These are phyloP conservation scores for Ceriops zippeliana DNA, from an alignment of 345 rosid species.

Conservation along the genomic window DNA sequence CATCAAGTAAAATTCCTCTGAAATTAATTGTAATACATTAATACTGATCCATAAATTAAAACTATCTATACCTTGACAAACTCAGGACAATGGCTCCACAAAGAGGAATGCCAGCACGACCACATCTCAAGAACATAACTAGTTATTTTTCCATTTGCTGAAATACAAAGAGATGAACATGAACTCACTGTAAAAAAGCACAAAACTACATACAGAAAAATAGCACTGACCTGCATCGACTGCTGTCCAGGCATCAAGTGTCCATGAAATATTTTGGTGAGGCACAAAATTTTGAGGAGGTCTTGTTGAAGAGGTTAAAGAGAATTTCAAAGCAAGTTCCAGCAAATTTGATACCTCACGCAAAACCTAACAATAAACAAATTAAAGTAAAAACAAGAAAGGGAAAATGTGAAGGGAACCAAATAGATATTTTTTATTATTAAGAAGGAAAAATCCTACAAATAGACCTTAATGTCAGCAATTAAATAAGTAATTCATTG, in stretches of 20 bases:
- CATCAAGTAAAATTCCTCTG: slow-evolving; percentile 20
- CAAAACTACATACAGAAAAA: neutral
- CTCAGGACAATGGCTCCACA: slow-evolving; percentile 58
- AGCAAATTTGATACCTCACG: slow-evolving; percentile 37
- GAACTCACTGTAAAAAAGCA: slow-evolving; percentile 12
- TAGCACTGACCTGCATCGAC: slow-evolving; percentile 44
- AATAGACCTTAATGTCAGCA: no score
- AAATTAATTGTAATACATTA: slow-evolving; percentile 3
- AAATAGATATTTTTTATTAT: neutral
- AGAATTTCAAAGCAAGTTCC: slow-evolving; percentile 50
- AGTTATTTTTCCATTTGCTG: slow-evolving; percentile 59
- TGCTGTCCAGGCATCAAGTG: slow-evolving; percentile 67
- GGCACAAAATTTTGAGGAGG: slow-evolving; percentile 78
- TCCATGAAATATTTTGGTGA: slow-evolving; percentile 76
- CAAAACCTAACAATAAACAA: slow-evolving; percentile 40
- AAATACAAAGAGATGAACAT: slow-evolving; percentile 18
- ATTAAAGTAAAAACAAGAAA: neutral
- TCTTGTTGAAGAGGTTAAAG: slow-evolving; percentile 54
- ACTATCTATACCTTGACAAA: slow-evolving; percentile 41
- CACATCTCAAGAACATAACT: slow-evolving; percentile 82
- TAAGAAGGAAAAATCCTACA: no score
- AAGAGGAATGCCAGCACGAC: slow-evolving; percentile 82
- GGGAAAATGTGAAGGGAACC: neutral
- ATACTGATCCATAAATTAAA: neutral
- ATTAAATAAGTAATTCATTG: no score